These are phyloP conservation scores for Fibroporia radiculosa DNA, from an alignment of 768 basidiomycete genomes.

Conservation along the genomic window DNA sequence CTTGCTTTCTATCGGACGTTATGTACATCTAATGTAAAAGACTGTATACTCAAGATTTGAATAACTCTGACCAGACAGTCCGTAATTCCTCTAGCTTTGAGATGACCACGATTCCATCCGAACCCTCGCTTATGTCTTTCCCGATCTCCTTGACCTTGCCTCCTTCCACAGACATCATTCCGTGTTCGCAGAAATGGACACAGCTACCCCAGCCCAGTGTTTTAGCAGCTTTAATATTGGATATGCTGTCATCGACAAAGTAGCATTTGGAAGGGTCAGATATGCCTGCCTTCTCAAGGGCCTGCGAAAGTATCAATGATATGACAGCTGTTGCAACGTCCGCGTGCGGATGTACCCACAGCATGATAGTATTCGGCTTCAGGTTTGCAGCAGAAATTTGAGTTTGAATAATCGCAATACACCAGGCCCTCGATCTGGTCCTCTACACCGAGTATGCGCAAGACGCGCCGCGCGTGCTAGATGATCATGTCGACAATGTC, in stretches of 20 bases:
- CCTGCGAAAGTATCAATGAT: slow-evolving; percentile 32
- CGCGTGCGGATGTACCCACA: slow-evolving; percentile 38
- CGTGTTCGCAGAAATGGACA: slow-evolving; percentile 71
- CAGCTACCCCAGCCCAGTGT: slow-evolving; percentile 64
- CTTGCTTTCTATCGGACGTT: background rate
- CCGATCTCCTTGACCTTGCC: slow-evolving; percentile 43
- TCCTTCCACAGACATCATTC: slow-evolving; percentile 55
- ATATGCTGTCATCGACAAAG: slow-evolving; percentile 72
- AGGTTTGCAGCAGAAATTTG: slow-evolving; percentile 74
- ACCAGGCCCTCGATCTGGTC: slow-evolving; percentile 71
- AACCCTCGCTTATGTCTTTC: slow-evolving; percentile 25
- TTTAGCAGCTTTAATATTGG: slow-evolving; percentile 62
- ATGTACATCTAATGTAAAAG: background rate
- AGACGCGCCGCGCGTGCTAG: slow-evolving; percentile 77
- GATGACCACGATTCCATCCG: slow-evolving; percentile 46
- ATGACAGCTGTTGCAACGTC: too few species aligned
- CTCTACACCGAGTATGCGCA: slow-evolving; percentile 62
- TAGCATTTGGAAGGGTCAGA: slow-evolving; percentile 63
- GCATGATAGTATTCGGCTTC: slow-evolving; percentile 62
- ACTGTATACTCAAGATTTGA: slow-evolving; percentile 28
- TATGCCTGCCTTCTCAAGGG: slow-evolving; percentile 53
- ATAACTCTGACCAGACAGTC: slow-evolving; percentile 68
- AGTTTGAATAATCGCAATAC: slow-evolving; percentile 66
- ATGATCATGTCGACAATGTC: background rate
- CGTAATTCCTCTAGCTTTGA: slow-evolving; percentile 59